These are phyloP conservation scores for Candida odintsovae DNA, from an alignment of 805 yeast genomes.

Conservation along the genomic window DNA sequence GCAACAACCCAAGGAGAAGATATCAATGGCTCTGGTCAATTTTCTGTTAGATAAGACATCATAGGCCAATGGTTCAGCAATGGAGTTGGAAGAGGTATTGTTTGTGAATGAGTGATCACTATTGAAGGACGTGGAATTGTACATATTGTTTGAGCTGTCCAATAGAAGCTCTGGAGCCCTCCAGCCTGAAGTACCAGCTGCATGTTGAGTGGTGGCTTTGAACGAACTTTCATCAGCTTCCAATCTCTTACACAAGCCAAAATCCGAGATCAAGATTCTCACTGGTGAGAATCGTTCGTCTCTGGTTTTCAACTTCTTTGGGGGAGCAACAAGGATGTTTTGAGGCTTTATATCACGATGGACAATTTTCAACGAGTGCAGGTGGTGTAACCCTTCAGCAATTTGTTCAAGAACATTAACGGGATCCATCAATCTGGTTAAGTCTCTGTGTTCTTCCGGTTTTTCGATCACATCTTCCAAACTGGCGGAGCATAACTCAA, in stretches of 20 bases:
- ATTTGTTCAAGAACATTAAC: constrained; percentile 64
- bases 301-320: constrained; percentile 37
- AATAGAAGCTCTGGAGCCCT: constrained; percentile 86
- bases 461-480: constrained; percentile 78
- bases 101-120: constrained; percentile 20
- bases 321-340: constrained; percentile 77
- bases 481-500: constrained; percentile 86
- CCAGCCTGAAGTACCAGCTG: constrained; percentile 98
- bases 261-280: constrained; percentile 84
- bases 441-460: constrained; percentile 29
- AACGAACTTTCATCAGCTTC: constrained; percentile 93
- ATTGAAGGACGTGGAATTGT: constrained; percentile 8
- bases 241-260: constrained; percentile 88
- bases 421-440: constrained; percentile 40
- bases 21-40: constrained; percentile 84
- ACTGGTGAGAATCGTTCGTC: constrained; percentile 35
- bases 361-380: constrained; percentile 86
- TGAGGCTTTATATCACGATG: constrained; percentile 96
- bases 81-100: constrained; percentile 19
- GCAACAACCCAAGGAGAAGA: constrained; percentile 92
- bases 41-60: constrained; percentile 46
- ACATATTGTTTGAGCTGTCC: constrained; percentile 25
- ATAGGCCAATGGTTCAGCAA: constrained; percentile 29
- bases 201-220: constrained; percentile 85
- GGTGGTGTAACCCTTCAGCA: constrained; percentile 76